Evolutionary conservation across 805 yeast genomes (phyloP), one percentile per base, ranked within the genome.

Genomic region (Nakazawaea anatomiae): DNA sequence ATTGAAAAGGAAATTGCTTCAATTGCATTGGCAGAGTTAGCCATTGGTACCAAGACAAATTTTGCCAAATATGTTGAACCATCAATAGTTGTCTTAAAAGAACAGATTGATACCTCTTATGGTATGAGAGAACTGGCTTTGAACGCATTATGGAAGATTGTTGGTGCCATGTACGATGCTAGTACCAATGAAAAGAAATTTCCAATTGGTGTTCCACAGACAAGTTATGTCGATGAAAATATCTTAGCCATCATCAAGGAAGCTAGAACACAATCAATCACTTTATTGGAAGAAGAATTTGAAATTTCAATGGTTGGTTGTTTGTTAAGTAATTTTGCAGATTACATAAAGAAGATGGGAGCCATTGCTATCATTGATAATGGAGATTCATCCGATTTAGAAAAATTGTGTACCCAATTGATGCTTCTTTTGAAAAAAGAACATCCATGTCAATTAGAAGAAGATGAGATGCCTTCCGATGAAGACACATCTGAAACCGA

Each of bases 1-100:
- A 85, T 88, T 60, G 99, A 92, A 72, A 92, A 92, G 71, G 97
- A 91, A 72, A 88, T 89, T 58, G 96, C 96, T n/a, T 79, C 91
- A 44, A 89, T 89, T 62, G 94, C 96, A 6, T 71, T 90, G 58
- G 81, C 88, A 46, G 98, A 94, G 65, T 79, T 91, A 65, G 96
- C 96, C 48, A 69, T 78, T 50, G 97, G 96, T 60, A 87, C 96
- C 46, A 87, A 90, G 63, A 83, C 80, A 52, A 82, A 82, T 49
- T 90, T 92, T 70, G 79, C 83, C 61, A 82, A 83, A 61, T 89
- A 82, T 62, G 85, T 89, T 54, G 89, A 88, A 65, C 70, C 82
- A 52, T 77, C 90, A 29, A 70, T 87, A 59, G 75, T 76, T 55
- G 76, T 81, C 25, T 74, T 89, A 57, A 70, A 76, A 46, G 87